phyloP scores from a whole-genome alignment of 2,329 filamentous ascomycete genomes.

The Colletotrichum sp. region DNA sequence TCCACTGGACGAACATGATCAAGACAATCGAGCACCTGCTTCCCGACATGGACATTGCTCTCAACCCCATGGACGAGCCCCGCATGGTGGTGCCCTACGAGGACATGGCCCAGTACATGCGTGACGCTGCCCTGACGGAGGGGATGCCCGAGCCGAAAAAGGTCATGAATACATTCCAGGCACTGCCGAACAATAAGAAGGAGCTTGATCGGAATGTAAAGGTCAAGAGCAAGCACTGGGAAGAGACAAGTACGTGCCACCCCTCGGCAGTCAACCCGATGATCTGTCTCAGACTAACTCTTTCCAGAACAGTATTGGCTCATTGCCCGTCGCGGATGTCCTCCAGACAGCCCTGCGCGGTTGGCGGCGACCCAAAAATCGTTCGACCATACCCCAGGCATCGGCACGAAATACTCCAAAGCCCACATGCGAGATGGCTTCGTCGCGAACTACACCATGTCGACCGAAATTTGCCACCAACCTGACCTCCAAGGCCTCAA shows the following conservation, averaged over 20 bases:
- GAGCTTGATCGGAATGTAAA: slow-evolving; percentile 36
- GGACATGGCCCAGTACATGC: slow-evolving; percentile 60
- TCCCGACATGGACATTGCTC: slow-evolving; percentile 71
- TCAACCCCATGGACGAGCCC: slow-evolving; percentile 73
- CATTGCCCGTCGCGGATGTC: slow-evolving; percentile 64
- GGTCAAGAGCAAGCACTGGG: slow-evolving; percentile 51
- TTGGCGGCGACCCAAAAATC: slow-evolving; percentile 43
- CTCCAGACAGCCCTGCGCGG: slow-evolving; percentile 66
- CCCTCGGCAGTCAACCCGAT: not conserved
- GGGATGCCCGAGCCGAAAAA: slow-evolving; percentile 48
- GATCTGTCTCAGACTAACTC: not conserved
- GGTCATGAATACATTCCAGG: slow-evolving; percentile 48
- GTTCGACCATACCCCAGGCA: slow-evolving; percentile 48
- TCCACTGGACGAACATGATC: slow-evolving; percentile 61
- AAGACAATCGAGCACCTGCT: slow-evolving; percentile 58
- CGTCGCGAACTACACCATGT: slow-evolving; percentile 65
- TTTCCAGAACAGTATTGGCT: slow-evolving; percentile 58
- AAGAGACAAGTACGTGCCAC: slow-evolving; percentile 49
- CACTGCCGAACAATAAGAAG: slow-evolving; percentile 42
- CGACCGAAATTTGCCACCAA: slow-evolving; percentile 69
- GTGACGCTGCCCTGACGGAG: slow-evolving; percentile 53
- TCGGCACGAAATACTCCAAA: slow-evolving; percentile 49
- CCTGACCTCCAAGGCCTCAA: slow-evolving; percentile 67
- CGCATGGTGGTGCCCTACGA: slow-evolving; percentile 69
- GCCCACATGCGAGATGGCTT: slow-evolving; percentile 62